Percentiles rank a stretch among this genome's conserved stretches.
Evolutionary conservation across 1,284 basidiomycete species (phyloP).

Genomic region (Anthracocystis walkeri): DNA sequence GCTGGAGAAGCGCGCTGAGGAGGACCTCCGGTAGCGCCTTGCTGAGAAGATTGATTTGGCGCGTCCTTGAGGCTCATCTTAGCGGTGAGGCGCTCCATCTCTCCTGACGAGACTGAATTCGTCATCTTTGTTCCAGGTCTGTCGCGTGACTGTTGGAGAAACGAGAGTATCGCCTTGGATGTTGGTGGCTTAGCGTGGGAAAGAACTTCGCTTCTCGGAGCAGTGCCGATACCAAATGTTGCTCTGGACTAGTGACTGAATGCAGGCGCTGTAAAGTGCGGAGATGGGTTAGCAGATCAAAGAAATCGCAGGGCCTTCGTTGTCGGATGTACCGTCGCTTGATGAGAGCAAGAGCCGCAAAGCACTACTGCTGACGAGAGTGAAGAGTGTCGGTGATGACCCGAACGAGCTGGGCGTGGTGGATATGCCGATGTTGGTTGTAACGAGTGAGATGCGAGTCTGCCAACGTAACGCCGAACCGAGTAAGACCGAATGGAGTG

Average conservation of each 20-base stretch:
- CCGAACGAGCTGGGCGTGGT: not conserved
- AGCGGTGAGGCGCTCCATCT: slow-evolving; percentile 44
- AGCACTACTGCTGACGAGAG: not conserved
- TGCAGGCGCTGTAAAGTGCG: no score
- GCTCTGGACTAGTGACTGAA: no score
- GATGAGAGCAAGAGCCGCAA: no score
- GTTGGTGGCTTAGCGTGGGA: slow-evolving; percentile 4
- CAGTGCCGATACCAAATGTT: slow-evolving; percentile 1
- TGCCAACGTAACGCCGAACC: not conserved
- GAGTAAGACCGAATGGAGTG: not conserved
- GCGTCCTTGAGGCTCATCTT: slow-evolving; percentile 43
- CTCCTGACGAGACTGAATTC: slow-evolving; percentile 27
- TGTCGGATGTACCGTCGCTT: not conserved
- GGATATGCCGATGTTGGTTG: not conserved
- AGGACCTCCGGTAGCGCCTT: slow-evolving; percentile 42
- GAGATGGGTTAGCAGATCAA: not conserved
- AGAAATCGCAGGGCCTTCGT: not conserved
- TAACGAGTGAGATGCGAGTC: not conserved
- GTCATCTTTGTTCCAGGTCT: slow-evolving; percentile 21
- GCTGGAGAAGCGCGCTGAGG: slow-evolving; percentile 22
- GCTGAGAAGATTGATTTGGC: slow-evolving; percentile 5
- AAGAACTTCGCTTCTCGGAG: not conserved
- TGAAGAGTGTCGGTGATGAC: not conserved
- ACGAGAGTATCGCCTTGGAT: not conserved
- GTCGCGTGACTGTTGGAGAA: not conserved